Conservation (phyloP, 257 asterid species). For the Solanum chmielewskii region DNA sequence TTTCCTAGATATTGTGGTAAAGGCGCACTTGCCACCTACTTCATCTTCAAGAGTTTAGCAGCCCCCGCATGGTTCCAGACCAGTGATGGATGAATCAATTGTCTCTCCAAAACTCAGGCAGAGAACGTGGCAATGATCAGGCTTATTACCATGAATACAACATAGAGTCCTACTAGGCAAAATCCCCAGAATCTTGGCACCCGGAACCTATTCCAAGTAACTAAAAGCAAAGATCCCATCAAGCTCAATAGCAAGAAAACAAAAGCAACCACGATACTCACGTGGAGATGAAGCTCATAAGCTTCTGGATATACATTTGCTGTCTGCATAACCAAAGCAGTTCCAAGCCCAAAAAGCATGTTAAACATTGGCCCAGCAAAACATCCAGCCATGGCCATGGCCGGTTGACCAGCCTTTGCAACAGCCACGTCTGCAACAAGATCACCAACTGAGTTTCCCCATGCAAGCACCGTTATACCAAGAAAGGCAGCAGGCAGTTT, state of each 20-base stretch:
- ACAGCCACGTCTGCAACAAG: conserved; percentile 96
- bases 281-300: conserved; percentile 65
- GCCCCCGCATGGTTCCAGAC: neutral
- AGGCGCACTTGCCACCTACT: neutral
- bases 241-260: conserved; percentile 80
- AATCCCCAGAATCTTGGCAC: conserved; percentile 97
- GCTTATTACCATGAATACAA: conserved; percentile 54
- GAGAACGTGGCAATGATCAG: conserved; percentile 58
- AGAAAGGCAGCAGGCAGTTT: conserved; percentile 68
- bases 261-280: conserved; percentile 85
- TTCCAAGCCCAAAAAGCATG: conserved; percentile 93
- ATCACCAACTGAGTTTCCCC: conserved; percentile 96
- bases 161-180: conserved; percentile 83
- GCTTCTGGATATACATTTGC: conserved; percentile 67
- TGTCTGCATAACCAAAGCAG: conserved; percentile 74
- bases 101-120: conserved; percentile 8
- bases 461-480: conserved; percentile 87
- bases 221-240: conserved; percentile 92
- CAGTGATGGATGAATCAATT: neutral
- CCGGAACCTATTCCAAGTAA: conserved; percentile 80
- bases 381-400: conserved; percentile 99
- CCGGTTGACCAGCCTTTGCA: conserved; percentile 94
- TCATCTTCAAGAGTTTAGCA: neutral
- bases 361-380: conserved; percentile 97
- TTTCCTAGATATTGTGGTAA: neutral